These are phyloP conservation scores for Mucor ambiguus DNA, from an alignment of 371 early-diverging fungal species.

Conservation along the genomic window DNA sequence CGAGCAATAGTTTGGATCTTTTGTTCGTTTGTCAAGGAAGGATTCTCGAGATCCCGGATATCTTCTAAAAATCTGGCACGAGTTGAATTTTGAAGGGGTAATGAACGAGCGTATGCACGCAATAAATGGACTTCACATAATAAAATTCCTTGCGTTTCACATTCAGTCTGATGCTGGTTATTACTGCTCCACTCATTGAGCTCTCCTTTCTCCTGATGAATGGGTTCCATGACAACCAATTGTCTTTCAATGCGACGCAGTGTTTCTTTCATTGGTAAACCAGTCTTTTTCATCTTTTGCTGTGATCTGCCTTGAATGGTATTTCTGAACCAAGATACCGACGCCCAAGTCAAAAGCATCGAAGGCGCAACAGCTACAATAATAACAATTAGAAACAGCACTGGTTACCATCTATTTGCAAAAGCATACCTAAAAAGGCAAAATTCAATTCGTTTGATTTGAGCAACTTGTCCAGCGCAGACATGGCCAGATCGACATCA, in stretches of 20 bases:
- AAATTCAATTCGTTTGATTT: constrained; percentile 96
- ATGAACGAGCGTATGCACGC: constrained; percentile 47
- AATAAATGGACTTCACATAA: constrained; percentile 72
- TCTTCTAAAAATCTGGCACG: constrained; percentile 73
- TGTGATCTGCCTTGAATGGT: constrained; percentile 37
- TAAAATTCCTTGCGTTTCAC: constrained; percentile 71
- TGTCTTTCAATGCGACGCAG: constrained; percentile 54
- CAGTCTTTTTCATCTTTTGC: constrained; percentile 32
- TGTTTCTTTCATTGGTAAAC: constrained; percentile 42
- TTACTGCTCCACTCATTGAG: constrained; percentile 20
- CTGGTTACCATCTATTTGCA: constrained; percentile 12
- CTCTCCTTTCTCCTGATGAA: constrained; percentile 7
- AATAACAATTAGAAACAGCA: neutral
- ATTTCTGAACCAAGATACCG: constrained; percentile 52
- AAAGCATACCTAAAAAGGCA: constrained; percentile 68
- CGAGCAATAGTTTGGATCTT: constrained; percentile 63
- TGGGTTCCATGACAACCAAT: constrained; percentile 31
- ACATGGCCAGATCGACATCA: constrained; percentile 90
- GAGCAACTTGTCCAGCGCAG: constrained; percentile 91
- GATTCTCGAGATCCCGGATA: constrained; percentile 71
- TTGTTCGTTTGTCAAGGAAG: constrained; percentile 57
- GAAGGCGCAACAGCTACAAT: constrained; percentile 63
- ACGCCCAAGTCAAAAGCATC: constrained; percentile 60
- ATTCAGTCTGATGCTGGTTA: constrained; percentile 40
- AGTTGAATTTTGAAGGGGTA: constrained; percentile 55